A percentile compares a stretch with the other conserved stretches of the same genome.
phyloP scores from a whole-genome alignment of 23 red algal species.

The Agarophyton chilense region DNA sequence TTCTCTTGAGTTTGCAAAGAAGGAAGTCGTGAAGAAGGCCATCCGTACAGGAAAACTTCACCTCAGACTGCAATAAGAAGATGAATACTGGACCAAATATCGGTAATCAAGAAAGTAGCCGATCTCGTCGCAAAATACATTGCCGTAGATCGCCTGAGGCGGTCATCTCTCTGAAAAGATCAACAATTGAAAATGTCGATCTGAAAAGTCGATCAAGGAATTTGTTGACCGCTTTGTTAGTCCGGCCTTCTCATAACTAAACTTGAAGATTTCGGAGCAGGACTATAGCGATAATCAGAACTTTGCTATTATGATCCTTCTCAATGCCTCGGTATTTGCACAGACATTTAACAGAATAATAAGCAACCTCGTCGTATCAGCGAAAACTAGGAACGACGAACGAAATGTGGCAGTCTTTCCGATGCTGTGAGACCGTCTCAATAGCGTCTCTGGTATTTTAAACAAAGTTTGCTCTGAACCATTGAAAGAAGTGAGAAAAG shows the following conservation, averaged over 20 bases:
- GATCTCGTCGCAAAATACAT: no score
- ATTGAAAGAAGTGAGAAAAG: no score
- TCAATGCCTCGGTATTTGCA: not conserved
- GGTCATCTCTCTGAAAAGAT: no score
- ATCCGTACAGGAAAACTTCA: no score
- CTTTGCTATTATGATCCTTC: conserved; percentile 3
- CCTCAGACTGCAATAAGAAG: no score
- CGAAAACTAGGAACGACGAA: not conserved
- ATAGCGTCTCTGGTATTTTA: no score
- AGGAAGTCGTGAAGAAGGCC: no score
- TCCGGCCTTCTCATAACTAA: conserved; percentile 4
- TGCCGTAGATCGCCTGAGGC: not conserved
- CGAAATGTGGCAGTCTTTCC: not conserved
- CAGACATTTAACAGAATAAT: conserved; percentile 21
- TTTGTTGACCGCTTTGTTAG: conserved; percentile 1
- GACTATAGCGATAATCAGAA: conserved; percentile 17
- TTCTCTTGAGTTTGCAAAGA: no score
- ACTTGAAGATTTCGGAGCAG: not conserved
- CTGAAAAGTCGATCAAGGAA: not conserved
- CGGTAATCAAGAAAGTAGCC: no score
- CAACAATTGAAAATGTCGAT: not conserved
- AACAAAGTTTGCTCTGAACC: no score
- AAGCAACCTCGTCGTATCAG: not conserved
- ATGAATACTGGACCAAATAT: no score
- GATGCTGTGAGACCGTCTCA: not conserved